Conservation (phyloP, 352 stramenopile species). For the Phytophthora sp. region DNA sequence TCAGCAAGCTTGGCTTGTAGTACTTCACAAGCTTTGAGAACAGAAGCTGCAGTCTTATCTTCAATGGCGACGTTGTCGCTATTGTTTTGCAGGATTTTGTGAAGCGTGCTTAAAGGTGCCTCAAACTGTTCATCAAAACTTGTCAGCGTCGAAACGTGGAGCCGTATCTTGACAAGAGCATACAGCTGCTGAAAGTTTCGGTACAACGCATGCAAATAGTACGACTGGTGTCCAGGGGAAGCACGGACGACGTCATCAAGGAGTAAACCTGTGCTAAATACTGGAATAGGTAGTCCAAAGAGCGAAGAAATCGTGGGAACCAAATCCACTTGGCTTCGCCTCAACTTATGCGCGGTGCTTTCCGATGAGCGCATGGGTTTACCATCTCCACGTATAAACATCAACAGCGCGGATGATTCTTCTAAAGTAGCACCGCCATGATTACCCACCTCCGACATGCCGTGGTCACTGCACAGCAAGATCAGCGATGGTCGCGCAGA, state of each 20-base stretch:
- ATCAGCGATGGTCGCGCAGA: slow-evolving; percentile 63
- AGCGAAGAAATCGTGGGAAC: slow-evolving; percentile 83
- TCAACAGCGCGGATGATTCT: slow-evolving; percentile 81
- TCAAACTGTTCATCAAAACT: slow-evolving; percentile 43
- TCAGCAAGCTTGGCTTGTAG: slow-evolving; percentile 58
- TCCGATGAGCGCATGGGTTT: slow-evolving; percentile 12
- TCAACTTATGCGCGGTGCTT: slow-evolving; percentile 16
- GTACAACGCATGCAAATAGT: slow-evolving; percentile 46
- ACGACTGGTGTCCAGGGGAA: slow-evolving; percentile 13
- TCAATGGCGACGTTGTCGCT: background rate
- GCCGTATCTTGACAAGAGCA: slow-evolving; percentile 53
- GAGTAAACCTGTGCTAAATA: slow-evolving; percentile 68
- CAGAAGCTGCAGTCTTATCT: background rate
- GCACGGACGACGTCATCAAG: slow-evolving; percentile 62
- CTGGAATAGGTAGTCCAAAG: slow-evolving; percentile 73
- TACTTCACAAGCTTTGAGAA: slow-evolving; percentile 46
- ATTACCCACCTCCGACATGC: slow-evolving; percentile 90
- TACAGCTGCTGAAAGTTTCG: slow-evolving; percentile 71
- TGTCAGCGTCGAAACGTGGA: slow-evolving; percentile 30
- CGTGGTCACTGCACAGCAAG: slow-evolving; percentile 86
- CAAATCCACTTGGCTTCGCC: slow-evolving; percentile 76
- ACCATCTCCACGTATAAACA: slow-evolving; percentile 72
- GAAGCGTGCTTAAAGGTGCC: slow-evolving; percentile 24
- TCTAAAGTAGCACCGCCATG: slow-evolving; percentile 86
- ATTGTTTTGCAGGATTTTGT: slow-evolving; percentile 3